Evolutionary conservation across 148 eudicot species (phyloP).

Genomic region (Fagopyrum tataricum): DNA sequence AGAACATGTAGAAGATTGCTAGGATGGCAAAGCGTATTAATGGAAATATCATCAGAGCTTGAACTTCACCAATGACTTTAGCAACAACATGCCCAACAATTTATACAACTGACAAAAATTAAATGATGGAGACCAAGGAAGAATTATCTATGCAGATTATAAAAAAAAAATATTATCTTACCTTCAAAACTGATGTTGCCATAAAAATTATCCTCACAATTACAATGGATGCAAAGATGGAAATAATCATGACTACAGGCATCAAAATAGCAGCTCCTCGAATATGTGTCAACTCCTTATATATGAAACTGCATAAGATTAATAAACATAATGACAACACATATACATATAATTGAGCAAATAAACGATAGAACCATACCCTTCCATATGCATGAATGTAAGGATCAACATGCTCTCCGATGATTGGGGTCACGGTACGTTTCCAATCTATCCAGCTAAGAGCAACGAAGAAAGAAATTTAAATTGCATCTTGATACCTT

Average conservation of each 20-base stretch:
- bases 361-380: constrained; percentile 33
- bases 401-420: constrained; percentile 76
- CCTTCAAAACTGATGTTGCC: constrained; percentile 98
- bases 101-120: background rate
- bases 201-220: constrained; percentile 87
- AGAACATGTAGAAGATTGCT: constrained; percentile 81
- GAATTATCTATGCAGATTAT: background rate
- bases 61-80: constrained; percentile 96
- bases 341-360: background rate
- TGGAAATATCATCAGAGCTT: constrained; percentile 85
- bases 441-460: constrained; percentile 98
- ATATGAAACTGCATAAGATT: constrained; percentile 13
- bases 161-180: constrained; percentile 20
- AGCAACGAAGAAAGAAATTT: constrained; percentile 3
- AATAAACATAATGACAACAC: background rate
- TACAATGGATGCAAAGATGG: constrained; percentile 79
- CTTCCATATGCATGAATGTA: constrained; percentile 72
- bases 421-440: constrained; percentile 79
- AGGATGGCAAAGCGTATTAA: constrained; percentile 65
- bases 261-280: constrained; percentile 70
- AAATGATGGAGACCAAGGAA: background rate
- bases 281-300: constrained; percentile 80
- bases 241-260: constrained; percentile 64
- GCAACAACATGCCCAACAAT: constrained; percentile 67
- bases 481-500: background rate